These are phyloP conservation scores for Antitrichia curtipendula DNA, from an alignment of 225 moss, liverwort and hornwort species.

Conservation along the genomic window DNA sequence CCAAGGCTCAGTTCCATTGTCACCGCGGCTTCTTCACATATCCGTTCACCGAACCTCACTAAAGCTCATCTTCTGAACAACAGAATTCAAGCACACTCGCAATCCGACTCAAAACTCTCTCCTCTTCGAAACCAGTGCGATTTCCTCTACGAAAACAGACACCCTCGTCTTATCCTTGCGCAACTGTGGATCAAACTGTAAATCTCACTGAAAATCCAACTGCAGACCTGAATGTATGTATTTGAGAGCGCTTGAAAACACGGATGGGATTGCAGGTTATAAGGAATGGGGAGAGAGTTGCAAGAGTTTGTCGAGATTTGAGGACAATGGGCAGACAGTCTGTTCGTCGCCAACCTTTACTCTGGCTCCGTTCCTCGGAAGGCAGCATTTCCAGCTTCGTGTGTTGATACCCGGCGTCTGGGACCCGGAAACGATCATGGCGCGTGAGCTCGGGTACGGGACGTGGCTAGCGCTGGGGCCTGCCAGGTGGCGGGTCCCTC, in stretches of 20 bases:
- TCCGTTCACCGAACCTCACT: neutral
- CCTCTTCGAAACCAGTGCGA: neutral
- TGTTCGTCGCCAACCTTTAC: neutral
- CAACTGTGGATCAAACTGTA: neutral
- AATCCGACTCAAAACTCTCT: neutral
- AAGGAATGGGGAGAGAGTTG: neutral
- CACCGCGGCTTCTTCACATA: neutral
- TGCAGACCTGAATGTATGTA: neutral
- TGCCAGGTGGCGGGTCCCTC: slow-evolving; percentile 11
- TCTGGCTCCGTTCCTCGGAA: neutral
- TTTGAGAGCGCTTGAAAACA: neutral
- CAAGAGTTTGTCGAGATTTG: neutral
- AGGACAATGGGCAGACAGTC: neutral
- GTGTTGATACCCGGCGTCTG: neutral
- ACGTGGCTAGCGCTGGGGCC: neutral
- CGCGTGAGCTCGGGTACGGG: no score
- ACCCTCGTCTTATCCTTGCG: neutral
- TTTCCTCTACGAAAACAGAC: neutral
- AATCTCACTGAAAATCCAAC: neutral
- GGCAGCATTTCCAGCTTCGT: neutral
- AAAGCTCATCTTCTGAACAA: neutral
- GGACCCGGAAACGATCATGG: neutral
- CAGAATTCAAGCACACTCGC: neutral
- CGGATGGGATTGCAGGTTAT: neutral
- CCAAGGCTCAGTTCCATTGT: slow-evolving; percentile 4